Percentiles rank a stretch among this genome's conserved stretches.
phyloP scores from a whole-genome alignment of 306 rosid genomes.

The Leucaena leucocephala region DNA sequence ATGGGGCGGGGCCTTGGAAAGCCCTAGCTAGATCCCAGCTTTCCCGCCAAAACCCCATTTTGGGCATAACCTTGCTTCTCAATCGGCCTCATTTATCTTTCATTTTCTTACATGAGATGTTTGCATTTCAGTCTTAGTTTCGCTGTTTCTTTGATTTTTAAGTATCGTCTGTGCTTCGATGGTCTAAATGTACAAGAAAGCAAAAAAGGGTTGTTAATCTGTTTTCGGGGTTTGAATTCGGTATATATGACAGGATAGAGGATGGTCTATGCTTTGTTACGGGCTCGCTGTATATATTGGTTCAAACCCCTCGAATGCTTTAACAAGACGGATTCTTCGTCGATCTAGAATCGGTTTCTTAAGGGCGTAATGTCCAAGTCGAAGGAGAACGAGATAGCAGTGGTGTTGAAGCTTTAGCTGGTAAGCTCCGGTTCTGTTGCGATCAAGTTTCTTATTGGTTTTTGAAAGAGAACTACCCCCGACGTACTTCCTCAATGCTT shows the following conservation, averaged over 20 bases:
- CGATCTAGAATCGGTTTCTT: conserved; percentile 35
- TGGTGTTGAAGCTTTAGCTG: conserved; percentile 21
- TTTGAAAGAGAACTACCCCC: conserved; percentile 38
- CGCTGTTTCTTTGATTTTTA: neutral
- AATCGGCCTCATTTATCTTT: conserved; percentile 35
- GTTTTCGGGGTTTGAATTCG: conserved; percentile 45
- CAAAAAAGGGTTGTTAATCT: conserved; percentile 20
- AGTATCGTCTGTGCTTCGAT: neutral
- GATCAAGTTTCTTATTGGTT: conserved; percentile 37
- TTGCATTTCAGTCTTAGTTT: conserved; percentile 11
- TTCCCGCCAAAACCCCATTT: conserved; percentile 55
- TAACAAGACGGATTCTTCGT: conserved; percentile 16
- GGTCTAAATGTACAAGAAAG: neutral
- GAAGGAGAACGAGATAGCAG: conserved; percentile 31
- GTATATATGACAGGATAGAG: conserved; percentile 60
- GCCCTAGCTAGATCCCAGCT: conserved; percentile 37
- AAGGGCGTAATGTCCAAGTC: neutral
- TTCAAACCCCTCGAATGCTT: conserved; percentile 35
- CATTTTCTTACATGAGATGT: conserved; percentile 22
- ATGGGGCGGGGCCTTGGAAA: conserved; percentile 25
- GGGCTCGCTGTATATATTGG: conserved; percentile 40
- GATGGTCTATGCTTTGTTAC: conserved; percentile 47
- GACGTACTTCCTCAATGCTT: conserved; percentile 46
- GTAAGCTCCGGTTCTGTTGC: conserved; percentile 50
- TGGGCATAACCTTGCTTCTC: conserved; percentile 40